Base-by-base conservation (phyloP, 805 yeast species). In the Zygosaccharomyces lentus region DNA sequence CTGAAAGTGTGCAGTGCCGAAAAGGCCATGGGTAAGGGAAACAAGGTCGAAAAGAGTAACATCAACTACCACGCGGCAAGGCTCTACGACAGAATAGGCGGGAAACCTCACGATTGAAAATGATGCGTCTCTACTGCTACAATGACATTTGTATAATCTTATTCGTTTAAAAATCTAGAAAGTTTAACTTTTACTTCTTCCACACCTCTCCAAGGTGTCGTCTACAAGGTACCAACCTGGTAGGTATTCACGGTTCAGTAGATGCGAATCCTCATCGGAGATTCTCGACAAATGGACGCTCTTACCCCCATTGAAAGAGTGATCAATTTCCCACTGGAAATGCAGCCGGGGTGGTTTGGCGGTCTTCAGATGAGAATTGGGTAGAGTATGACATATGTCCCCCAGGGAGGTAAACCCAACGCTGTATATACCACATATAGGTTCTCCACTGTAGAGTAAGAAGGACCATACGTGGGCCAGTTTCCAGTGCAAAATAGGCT, bases 401-500 rank as follows among this genome's bases (percentile, higher is more conserved):
- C 99, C 99, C 15, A 93, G 66, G 1, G 96, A 87, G 1, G 99
- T 90, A 59, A 84, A 93, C 0, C 99, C 99, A 30, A 55, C 46
- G 54, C 85, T 95, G 58, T 93, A 93, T 46, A 93, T 67, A 2
- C 61, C 56, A 62, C 98, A 91, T 62, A 91, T 89, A 2, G 74
- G 74, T 34, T 83, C 73, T n/a, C 73, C 60, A 16, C 79, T 69
- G 17, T 68, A 75, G 16, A 80, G 66, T 41, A 91, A 65, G 59
- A 91, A 90, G 53, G 79, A 78, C 99, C 99, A 93, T 2, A 93
- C 74, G 47, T 89, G 87, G 16, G 76, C 75, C 54, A 87, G 84
- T 34, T 77, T 77, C 98, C 98, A 93, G 46, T 86, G 86, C 35
- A 93, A 71, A 6, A 93, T 80, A 0, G 99, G 98, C 58, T 90